phyloP scores from a whole-genome alignment of 2,329 filamentous ascomycete genomes.

The Colletotrichum orchidophilum region DNA sequence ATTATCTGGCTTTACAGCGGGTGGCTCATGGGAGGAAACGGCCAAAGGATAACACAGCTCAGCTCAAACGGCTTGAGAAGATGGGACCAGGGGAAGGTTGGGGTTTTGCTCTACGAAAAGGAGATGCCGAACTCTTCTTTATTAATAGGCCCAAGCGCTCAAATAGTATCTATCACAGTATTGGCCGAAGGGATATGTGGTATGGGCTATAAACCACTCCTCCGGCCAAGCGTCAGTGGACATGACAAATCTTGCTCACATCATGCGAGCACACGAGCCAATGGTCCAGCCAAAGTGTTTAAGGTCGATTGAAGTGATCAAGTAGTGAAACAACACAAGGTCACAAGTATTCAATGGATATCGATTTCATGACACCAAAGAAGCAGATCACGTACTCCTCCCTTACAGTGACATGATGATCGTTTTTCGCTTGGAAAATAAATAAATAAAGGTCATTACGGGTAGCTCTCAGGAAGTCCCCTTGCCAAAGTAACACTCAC shows the following conservation, averaged over 20 bases:
- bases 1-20: neutral
- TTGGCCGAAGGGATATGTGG: neutral
- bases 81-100: neutral
- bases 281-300: neutral
- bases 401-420: neutral
- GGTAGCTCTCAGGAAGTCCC: neutral
- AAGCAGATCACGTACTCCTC: neutral
- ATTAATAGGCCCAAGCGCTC: neutral
- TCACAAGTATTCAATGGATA: neutral
- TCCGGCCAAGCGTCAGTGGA: constrained; percentile 1
- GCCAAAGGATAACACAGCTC: neutral
- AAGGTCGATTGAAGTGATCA: neutral
- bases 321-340: neutral
- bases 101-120: neutral
- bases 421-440: neutral
- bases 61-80: neutral
- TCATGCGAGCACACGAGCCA: too few species aligned
- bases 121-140: neutral
- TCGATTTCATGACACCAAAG: neutral
- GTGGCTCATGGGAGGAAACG: neutral
- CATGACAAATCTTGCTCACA: neutral
- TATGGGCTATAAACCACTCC: neutral
- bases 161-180: constrained; percentile 16
- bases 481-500: neutral
- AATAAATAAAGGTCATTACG: neutral